Base-by-base conservation (phyloP, 1,284 basidiomycete species). In the Pseudozyma hubeiensis region DNA sequence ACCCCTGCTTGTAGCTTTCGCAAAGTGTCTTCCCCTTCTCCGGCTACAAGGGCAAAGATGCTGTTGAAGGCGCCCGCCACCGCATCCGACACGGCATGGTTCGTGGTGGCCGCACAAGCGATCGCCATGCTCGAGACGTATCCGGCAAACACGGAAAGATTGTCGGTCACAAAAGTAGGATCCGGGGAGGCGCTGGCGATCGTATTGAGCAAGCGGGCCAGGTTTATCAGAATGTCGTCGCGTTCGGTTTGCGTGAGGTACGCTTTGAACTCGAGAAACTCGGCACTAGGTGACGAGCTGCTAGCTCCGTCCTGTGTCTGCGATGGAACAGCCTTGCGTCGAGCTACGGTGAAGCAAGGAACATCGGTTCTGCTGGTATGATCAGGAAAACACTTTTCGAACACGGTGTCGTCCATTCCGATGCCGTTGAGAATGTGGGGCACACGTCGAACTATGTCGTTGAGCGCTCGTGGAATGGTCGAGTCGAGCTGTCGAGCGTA, bases 181-280 rank as follows among this genome's bases (percentile, higher is more conserved):
- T 7, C 13, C 1, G 24, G 6, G 0, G 19, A 8, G 4, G 57
- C 55, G 30, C 11, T 4, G 6, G 34, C 39, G 11, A 66, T 41
- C 46, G 56, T 48, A 5, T 52, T 31, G 19, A 64, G 19, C 52
- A 64, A 30, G 9, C 53, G 54, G 0, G 64, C 60, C 11, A 73
- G 61, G 29, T 54, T 60, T 35, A 47, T 44, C 8, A 73, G 19
- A 31, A 67, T 41, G 3, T 73, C 56, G 34, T 67, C 61, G 46
- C 64, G 44, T 41, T 73, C 70, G 7, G 46, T 43, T 13, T 64
- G 64, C 7, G 70, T 67, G 16, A 73, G 50, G 39, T 72, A 65
- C 19, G 44, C 39, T 9, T 61, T 40, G 50, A 52, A 49, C 5
- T 53, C 43, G 24, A 39, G 44, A 3, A 49, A 44, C 45, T 57